Evolutionary conservation across 192 early-diverging fungal genomes (phyloP), one percentile per base, ranked within the genome.

Genomic region (Coemansia sp.): DNA sequence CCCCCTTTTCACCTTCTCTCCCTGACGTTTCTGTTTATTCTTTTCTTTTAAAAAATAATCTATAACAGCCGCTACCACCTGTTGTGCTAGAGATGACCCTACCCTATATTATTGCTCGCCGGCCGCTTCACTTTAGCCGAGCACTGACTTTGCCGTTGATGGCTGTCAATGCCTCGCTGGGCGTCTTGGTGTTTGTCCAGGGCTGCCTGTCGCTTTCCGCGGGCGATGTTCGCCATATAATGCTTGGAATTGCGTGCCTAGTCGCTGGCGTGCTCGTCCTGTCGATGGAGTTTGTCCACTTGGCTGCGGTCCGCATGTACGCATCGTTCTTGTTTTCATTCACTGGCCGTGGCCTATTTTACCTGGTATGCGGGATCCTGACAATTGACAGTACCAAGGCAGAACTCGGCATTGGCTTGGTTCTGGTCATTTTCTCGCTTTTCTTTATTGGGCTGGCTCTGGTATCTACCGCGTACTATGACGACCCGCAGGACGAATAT

Each of bases 401-500:
- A 0, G 63, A 56, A 65, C 71, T 74, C 8, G 77, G 67, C 3
- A 68, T 71, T n/a, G 77, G 65, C 2, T 5, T 74, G 31, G 64
- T 62, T 24, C 45, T 80, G 11, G 65, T 48, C 0, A 40, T 74
- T 0, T 21, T 57, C 9, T 72, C 57, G 9, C 60, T 51, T 4
- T 18, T 60, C 33, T 67, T 68, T 48, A 35, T 80, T 13, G 65
- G 51, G 0, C 38, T 74, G 24, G 43, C 72, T 10, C 46, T 71
- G 23, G 53, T 26, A 20, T 37, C 62, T 33, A 28, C 39, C 4
- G 55, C 70, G 28, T 24, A 26, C 33, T 79, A 63, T 48, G 76
- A 79, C 45, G 76, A 79, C 14, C 76, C 76, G 9, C 64, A 68
- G n/a, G 76, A 79, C 59, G 70, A 63, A 13, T 73, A 73, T 31